phyloP scores from a whole-genome alignment of 106 monocot species.

The Apostasia ramifera region DNA sequence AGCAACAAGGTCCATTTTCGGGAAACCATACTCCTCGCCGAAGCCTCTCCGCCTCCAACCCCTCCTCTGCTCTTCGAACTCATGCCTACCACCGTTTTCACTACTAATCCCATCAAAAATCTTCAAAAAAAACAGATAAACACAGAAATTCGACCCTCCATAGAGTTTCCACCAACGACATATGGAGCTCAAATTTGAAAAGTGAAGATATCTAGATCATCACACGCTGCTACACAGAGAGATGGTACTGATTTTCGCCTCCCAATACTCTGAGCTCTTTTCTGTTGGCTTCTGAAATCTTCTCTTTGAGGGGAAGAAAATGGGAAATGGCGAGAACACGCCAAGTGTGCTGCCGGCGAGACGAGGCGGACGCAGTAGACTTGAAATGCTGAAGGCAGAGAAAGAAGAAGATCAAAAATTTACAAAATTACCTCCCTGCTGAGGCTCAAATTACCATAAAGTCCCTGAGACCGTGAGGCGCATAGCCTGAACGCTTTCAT shows the following conservation, averaged over 20 bases:
- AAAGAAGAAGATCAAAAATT: no score
- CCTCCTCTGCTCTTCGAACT: constrained; percentile 26
- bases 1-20: constrained; percentile 27
- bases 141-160: neutral
- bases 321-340: neutral
- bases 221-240: constrained; percentile 1
- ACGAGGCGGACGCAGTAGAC: neutral
- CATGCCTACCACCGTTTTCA: constrained; percentile 11
- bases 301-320: constrained; percentile 19
- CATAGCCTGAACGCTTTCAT: no score
- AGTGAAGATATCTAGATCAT: neutral
- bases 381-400: no score
- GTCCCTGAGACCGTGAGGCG: no score
- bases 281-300: neutral
- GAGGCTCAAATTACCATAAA: no score
- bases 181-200: neutral
- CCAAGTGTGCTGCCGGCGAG: constrained; percentile 1
- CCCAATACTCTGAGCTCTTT: neutral
- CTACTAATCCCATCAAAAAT: neutral
- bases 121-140: neutral
- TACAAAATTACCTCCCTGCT: no score
- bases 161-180: neutral
- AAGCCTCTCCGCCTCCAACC: constrained; percentile 7
- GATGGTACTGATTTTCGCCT: neutral
- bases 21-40: constrained; percentile 13